A percentile compares a stretch with the other conserved stretches of the same genome.
Conservation (phyloP, 768 basidiomycete species). For the Calocybe gangraenosa region DNA sequence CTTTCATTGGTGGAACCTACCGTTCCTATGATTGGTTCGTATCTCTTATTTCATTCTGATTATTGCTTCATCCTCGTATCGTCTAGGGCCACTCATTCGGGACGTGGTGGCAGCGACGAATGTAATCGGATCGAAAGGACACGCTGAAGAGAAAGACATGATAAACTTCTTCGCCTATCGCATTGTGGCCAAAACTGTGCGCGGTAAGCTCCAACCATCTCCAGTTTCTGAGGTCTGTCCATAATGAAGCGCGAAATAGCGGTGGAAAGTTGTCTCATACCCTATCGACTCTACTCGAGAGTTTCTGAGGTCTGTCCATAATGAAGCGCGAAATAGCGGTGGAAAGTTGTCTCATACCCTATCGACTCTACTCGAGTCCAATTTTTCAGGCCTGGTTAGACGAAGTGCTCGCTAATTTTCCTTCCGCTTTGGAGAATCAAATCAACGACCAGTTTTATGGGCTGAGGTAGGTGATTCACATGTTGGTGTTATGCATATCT, state of each 20-base stretch:
- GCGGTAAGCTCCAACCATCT: slow-evolving; percentile 23
- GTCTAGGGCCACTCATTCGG: slow-evolving; percentile 24
- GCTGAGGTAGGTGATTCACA: slow-evolving; percentile 8
- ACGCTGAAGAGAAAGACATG: slow-evolving; percentile 14
- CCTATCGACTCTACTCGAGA: no score
- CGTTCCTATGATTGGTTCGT: slow-evolving; percentile 31
- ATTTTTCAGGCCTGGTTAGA: slow-evolving; percentile 37
- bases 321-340: slow-evolving; percentile 36
- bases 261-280: no score
- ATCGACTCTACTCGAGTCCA: slow-evolving; percentile 29
- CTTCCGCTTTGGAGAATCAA: slow-evolving; percentile 8
- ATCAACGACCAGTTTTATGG: slow-evolving; percentile 11
- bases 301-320: slow-evolving; percentile 36
- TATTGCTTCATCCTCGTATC: not conserved
- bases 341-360: slow-evolving; percentile 42
- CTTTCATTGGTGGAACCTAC: slow-evolving; percentile 23
- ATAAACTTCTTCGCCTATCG: slow-evolving; percentile 37
- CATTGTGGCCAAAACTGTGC: slow-evolving; percentile 34
- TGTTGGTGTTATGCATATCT: not conserved
- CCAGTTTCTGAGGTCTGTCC: not conserved
- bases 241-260: no score
- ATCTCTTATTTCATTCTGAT: not conserved
- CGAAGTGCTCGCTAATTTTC: slow-evolving; percentile 16
- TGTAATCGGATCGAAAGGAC: slow-evolving; percentile 13
- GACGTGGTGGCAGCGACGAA: slow-evolving; percentile 23